Percentiles rank a stretch among this genome's conserved stretches.
Evolutionary conservation across 495 filamentous ascomycete genomes (phyloP).

Genomic region (Beverwykella pulmonaria): DNA sequence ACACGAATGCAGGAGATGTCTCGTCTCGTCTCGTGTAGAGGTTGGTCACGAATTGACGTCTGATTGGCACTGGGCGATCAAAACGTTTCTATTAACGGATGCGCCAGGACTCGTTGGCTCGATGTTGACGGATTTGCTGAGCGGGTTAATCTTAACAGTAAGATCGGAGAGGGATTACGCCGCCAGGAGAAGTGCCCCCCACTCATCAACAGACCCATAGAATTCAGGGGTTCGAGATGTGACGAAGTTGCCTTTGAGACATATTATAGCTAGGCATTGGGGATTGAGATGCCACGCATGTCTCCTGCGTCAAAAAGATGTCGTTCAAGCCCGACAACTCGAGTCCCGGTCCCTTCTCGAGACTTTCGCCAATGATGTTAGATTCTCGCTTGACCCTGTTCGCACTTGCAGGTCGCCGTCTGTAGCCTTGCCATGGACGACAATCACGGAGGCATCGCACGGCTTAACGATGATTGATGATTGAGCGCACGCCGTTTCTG

Average conservation of each 20-base stretch:
- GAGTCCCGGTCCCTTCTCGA: constrained; percentile 12
- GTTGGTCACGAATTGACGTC: neutral
- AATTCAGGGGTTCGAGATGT: constrained; percentile 36
- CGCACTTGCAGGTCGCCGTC: constrained; percentile 11
- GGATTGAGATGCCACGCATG: constrained; percentile 32
- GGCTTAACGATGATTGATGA: neutral
- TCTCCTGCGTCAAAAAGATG: constrained; percentile 15
- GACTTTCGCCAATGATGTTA: neutral
- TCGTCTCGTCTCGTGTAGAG: constrained; percentile 25
- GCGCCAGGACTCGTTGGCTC: constrained; percentile 18
- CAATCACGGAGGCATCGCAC: constrained; percentile 1
- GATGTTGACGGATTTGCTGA: constrained; percentile 6
- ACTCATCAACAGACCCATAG: neutral
- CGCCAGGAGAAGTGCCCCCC: constrained; percentile 17
- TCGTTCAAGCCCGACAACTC: constrained; percentile 10
- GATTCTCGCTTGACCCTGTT: constrained; percentile 35
- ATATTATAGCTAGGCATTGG: constrained; percentile 30
- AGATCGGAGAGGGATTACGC: constrained; percentile 33
- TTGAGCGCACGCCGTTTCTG: constrained; percentile 26
- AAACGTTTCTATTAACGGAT: constrained; percentile 33
- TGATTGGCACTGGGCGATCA: constrained; percentile 33
- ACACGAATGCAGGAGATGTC: constrained; percentile 35
- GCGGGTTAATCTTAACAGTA: constrained; percentile 37
- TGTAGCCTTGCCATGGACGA: neutral
- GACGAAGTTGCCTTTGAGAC: constrained; percentile 33